Evolutionary conservation across 2,329 filamentous ascomycete species (phyloP).

Genomic region (Boeremia lycopersici): DNA sequence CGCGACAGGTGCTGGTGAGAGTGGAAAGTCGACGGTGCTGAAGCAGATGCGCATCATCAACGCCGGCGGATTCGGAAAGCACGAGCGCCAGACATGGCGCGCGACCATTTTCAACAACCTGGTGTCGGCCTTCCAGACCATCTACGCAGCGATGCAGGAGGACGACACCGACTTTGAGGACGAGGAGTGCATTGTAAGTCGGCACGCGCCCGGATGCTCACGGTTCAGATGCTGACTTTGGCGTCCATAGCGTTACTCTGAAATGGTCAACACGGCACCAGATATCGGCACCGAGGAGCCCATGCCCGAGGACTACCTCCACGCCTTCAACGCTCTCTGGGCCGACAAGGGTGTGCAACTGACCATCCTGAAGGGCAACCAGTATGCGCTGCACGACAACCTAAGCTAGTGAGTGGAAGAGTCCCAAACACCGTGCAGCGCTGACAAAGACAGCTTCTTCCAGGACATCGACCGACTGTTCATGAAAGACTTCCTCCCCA

Average conservation of each 20-base stretch:
- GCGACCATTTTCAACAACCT: constrained; percentile 96
- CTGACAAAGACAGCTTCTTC: constrained; percentile 71
- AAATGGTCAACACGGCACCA: constrained; percentile 75
- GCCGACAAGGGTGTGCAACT: constrained; percentile 79
- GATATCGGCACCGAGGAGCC: constrained; percentile 84
- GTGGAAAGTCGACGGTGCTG: constrained; percentile 93
- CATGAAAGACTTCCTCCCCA: constrained; percentile 78
- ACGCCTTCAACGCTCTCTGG: constrained; percentile 86
- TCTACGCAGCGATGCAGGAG: constrained; percentile 89
- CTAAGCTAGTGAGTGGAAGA: constrained; percentile 75
- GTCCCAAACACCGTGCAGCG: background rate
- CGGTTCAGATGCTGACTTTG: background rate
- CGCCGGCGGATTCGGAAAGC: constrained; percentile 85
- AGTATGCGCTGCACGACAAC: constrained; percentile 96
- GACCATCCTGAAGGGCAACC: constrained; percentile 92
- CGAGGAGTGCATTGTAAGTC: constrained; percentile 77
- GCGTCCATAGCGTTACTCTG: constrained; percentile 71
- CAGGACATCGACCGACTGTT: constrained; percentile 67
- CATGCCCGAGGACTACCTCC: constrained; percentile 77
- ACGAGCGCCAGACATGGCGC: constrained; percentile 90
- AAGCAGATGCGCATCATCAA: constrained; percentile 99
- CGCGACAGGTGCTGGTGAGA: constrained; percentile 85
- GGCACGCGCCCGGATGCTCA: background rate
- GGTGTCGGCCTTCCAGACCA: constrained; percentile 86
- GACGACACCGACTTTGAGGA: constrained; percentile 79